Conservation (phyloP, 2,329 filamentous ascomycete species). For the Aspergillus vadensis region DNA sequence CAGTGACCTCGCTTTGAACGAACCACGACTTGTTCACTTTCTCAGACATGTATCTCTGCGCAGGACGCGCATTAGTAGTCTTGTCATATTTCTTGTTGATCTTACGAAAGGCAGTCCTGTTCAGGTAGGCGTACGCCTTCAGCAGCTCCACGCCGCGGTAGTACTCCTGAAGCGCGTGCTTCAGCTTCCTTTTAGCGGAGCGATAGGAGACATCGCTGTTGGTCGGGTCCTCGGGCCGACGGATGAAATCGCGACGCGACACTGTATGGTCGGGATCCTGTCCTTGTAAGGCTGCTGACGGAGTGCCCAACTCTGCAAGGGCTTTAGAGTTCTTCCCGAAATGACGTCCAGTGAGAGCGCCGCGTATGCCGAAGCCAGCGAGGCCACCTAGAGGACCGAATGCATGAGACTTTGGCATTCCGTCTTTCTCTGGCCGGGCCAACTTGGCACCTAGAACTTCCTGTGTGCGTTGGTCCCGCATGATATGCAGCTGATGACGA, state of each 20-base stretch:
- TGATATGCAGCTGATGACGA: slow-evolving; percentile 84
- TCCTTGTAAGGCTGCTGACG: slow-evolving; percentile 32
- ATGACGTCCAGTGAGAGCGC: slow-evolving; percentile 48
- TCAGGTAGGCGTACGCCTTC: slow-evolving; percentile 87
- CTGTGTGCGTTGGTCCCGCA: slow-evolving; percentile 78
- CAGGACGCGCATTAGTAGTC: slow-evolving; percentile 73
- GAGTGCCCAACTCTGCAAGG: slow-evolving; percentile 48
- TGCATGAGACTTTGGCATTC: slow-evolving; percentile 26
- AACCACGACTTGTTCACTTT: slow-evolving; percentile 91
- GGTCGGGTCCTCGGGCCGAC: slow-evolving; percentile 48
- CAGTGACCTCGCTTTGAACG: slow-evolving; percentile 82
- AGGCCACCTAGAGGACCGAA: slow-evolving; percentile 27
- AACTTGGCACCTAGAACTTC: slow-evolving; percentile 59
- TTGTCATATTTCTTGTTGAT: slow-evolving; percentile 99
- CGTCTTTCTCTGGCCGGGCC: slow-evolving; percentile 24
- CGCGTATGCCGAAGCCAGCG: slow-evolving; percentile 36
- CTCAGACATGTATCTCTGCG: slow-evolving; percentile 81
- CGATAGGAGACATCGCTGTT: slow-evolving; percentile 71
- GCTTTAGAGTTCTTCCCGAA: slow-evolving; percentile 61
- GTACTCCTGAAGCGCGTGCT: slow-evolving; percentile 86
- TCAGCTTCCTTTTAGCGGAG: slow-evolving; percentile 86
- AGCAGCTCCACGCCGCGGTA: slow-evolving; percentile 89
- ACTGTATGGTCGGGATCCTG: slow-evolving; percentile 31
- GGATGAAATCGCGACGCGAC: slow-evolving; percentile 53
- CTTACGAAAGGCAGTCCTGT: slow-evolving; percentile 91